These are phyloP conservation scores for Cicer cuneatum DNA, from an alignment of 306 rosid genomes.

Conservation along the genomic window DNA sequence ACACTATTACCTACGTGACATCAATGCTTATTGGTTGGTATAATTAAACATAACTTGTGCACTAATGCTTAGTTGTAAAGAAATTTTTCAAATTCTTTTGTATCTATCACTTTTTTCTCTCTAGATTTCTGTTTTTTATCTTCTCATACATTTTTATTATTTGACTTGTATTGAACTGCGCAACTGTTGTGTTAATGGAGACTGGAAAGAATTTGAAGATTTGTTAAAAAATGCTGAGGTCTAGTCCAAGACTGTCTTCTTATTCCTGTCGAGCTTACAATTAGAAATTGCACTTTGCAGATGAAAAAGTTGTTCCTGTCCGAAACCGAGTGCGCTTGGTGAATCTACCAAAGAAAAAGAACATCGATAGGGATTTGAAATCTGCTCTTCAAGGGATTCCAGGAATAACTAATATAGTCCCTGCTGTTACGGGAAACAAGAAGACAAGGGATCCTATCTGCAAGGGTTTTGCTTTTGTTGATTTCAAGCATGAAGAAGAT, in stretches of 20 bases:
- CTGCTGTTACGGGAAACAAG: conserved; percentile 77
- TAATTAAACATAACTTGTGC: conserved; percentile 1
- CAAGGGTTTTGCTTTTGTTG: conserved; percentile 86
- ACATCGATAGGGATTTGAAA: conserved; percentile 74
- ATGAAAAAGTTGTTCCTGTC: conserved; percentile 52
- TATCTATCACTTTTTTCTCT: background rate
- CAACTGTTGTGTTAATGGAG: conserved; percentile 4
- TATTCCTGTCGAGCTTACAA: conserved; percentile 22
- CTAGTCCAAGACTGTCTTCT: conserved; percentile 29
- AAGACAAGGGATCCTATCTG: conserved; percentile 95
- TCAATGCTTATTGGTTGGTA: conserved; percentile 15
- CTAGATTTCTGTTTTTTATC: background rate
- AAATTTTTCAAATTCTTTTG: background rate
- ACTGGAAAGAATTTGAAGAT: conserved; percentile 33
- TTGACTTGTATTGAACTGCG: background rate
- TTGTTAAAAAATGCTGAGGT: conserved; percentile 25
- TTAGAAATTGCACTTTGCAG: conserved; percentile 50
- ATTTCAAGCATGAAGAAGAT: conserved; percentile 66
- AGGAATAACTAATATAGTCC: conserved; percentile 66
- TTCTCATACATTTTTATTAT: background rate
- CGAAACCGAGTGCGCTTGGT: conserved; percentile 63
- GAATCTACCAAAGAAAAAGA: conserved; percentile 85
- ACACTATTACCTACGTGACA: background rate
- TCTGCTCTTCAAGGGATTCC: conserved; percentile 69
- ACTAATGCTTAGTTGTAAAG: background rate